phyloP scores from a whole-genome alignment of 768 basidiomycete species.

The Nevesoporus exiguus region DNA sequence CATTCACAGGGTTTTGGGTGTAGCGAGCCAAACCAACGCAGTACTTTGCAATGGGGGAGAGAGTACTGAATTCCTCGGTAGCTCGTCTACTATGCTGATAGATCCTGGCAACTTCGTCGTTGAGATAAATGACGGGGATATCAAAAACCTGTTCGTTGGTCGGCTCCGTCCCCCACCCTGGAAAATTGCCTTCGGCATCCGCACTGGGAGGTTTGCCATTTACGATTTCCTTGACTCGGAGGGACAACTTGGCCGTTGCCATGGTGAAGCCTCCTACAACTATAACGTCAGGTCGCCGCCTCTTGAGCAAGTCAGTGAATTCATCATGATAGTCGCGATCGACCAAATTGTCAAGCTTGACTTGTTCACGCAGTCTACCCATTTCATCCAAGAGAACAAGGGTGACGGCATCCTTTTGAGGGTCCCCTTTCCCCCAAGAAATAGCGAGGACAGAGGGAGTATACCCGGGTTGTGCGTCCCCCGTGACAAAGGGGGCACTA shows the following conservation, averaged over 20 bases:
- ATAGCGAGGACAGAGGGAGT: conserved; percentile 79
- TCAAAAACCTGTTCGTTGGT: conserved; percentile 45
- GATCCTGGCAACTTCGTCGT: conserved; percentile 89
- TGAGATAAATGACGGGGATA: conserved; percentile 77
- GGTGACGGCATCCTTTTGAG: conserved; percentile 83
- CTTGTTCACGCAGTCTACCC: conserved; percentile 87
- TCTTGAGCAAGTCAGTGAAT: conserved; percentile 77
- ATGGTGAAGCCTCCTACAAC: conserved; percentile 87
- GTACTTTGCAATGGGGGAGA: conserved; percentile 80
- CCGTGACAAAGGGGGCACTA: conserved; percentile 67
- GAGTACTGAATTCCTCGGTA: conserved; percentile 73
- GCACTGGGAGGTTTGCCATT: conserved; percentile 25
- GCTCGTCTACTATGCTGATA: conserved; percentile 91
- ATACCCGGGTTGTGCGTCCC: conserved; percentile 66
- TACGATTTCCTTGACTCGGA: conserved; percentile 59
- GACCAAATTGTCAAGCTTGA: conserved; percentile 82
- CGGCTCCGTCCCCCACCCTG: conserved; percentile 30
- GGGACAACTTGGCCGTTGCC: conserved; percentile 67
- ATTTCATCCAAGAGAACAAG: conserved; percentile 84
- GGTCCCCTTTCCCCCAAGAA: conserved; percentile 95
- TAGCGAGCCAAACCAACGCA: conserved; percentile 94
- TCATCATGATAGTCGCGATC: conserved; percentile 66
- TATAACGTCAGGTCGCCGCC: conserved; percentile 83
- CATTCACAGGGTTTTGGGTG: conserved; percentile 89
- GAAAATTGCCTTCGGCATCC: conserved; percentile 18